These are phyloP conservation scores for Amylocystis lapponica DNA, from an alignment of 768 basidiomycete species.

Conservation along the genomic window DNA sequence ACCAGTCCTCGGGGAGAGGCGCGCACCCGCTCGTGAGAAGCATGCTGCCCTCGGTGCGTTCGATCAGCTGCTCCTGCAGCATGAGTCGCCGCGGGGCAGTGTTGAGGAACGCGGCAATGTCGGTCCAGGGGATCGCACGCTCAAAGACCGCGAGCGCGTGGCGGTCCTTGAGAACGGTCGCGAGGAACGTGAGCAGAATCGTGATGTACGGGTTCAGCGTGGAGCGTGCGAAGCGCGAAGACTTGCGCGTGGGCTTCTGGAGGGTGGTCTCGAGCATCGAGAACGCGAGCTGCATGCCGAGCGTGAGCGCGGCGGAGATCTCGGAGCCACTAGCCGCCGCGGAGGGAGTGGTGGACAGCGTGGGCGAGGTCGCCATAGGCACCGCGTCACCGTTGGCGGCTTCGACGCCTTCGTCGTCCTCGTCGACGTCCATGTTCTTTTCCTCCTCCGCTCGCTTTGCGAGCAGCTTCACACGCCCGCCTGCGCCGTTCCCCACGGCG, in stretches of 20 bases:
- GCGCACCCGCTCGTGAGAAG: conserved; percentile 67
- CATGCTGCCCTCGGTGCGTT: conserved; percentile 44
- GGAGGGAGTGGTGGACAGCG: conserved; percentile 15
- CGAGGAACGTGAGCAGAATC: conserved; percentile 82
- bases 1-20: conserved; percentile 91
- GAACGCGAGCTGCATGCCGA: conserved; percentile 77
- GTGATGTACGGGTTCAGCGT: conserved; percentile 84
- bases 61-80: conserved; percentile 22
- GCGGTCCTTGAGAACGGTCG: conserved; percentile 64
- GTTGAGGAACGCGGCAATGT: conserved; percentile 61
- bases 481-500: conserved; percentile 42
- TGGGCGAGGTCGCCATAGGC: conserved; percentile 27
- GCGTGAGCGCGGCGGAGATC: conserved; percentile 59
- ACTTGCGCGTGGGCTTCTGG: conserved; percentile 51
- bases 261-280: conserved; percentile 70
- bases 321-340: conserved; percentile 33
- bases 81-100: conserved; percentile 50
- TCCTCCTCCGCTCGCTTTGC: conserved; percentile 32
- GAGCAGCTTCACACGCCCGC: conserved; percentile 28
- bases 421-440: conserved; percentile 63
- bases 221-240: conserved; percentile 48
- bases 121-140: conserved; percentile 79
- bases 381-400: conserved; percentile 20
- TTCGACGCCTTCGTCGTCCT: conserved; percentile 33
- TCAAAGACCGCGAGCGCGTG: conserved; percentile 60